Evolutionary conservation across 495 filamentous ascomycete species (phyloP), one percentile per base, ranked within the genome.

Genomic region (Neurospora sp.): DNA sequence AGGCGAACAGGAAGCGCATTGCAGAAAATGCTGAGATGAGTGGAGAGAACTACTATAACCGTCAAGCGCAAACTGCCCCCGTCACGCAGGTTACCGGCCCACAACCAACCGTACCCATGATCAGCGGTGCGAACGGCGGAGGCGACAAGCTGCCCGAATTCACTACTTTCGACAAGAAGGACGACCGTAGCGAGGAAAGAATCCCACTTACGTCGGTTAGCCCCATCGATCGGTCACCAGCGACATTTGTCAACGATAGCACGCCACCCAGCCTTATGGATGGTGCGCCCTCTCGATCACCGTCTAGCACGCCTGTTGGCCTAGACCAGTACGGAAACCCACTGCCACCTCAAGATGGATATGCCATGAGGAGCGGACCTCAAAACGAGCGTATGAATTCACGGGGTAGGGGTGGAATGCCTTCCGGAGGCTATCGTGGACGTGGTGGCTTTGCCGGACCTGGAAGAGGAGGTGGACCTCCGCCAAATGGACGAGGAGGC

Each of bases 21-120:
- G 92, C 91, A 2, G 92, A 96, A 77, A 97, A 97, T 79, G 90
- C 94, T 3, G 93, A 97, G 77, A 97, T 97, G 94, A 98, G 92
- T 79, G 94, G 94, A 23, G 88, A 94, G 74, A 94, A 93, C 79
- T 98, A 91, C 80, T 97, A 96, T 80, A 91, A 90, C 76, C 89
- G 92, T 70, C 89, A 93, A 76, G 88, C 85, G 42, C 84, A 87
- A 9, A 82, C 84, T 0, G 80, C 84, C 31, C 73, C 85, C 9
- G 71, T 76, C 4, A 74, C 78, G 18, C 76, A 85, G 16, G 77
- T 84, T 39, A 79, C 80, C 76, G 82, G 86, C 71, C 75, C 80
- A 10, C 87, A 90, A 72, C 83, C 84, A 18, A 89, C 88, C 48
- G 84, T 88, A 41, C 84, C 88, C 2, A 82, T 90, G 44, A 81